Percentiles rank a stretch among this genome's conserved stretches.
Conservation (phyloP, 192 early-diverging fungal species). For the Backusella macrospora region DNA sequence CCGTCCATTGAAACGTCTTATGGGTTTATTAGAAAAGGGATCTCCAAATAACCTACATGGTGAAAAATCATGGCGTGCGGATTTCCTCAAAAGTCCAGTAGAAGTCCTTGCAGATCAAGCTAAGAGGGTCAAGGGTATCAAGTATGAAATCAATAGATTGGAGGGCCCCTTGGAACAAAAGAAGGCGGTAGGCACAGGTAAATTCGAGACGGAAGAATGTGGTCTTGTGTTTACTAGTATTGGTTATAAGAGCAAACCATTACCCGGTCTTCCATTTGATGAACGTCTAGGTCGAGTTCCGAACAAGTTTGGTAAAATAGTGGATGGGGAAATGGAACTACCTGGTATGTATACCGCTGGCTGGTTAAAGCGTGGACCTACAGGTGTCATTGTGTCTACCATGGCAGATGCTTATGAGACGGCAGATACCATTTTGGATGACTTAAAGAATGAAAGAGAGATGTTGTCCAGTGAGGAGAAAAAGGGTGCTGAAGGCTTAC, state of each 20-base stretch:
- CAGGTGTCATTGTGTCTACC: conserved; percentile 92
- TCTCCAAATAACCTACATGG: conserved; percentile 18
- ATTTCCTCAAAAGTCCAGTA: conserved; percentile 75
- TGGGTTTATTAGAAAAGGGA: conserved; percentile 78
- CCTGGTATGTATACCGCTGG: conserved; percentile 87
- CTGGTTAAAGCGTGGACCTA: conserved; percentile 95
- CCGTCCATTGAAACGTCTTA: conserved; percentile 80
- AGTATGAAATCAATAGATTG: conserved; percentile 69
- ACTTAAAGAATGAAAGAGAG: conserved; percentile 49
- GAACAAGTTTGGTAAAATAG: conserved; percentile 73
- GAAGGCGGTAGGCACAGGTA: conserved; percentile 62
- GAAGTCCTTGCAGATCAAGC: conserved; percentile 46
- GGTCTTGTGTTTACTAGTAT: conserved; percentile 81
- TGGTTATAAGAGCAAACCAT: conserved; percentile 79
- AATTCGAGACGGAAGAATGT: conserved; percentile 57
- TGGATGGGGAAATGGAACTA: conserved; percentile 24
- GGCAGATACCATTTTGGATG: conserved; percentile 71
- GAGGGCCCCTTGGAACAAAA: conserved; percentile 60
- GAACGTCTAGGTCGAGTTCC: conserved; percentile 63
- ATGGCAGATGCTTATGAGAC: conserved; percentile 95
- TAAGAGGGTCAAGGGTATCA: conserved; percentile 41
- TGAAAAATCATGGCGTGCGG: conserved; percentile 67
- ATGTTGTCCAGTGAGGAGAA: conserved; percentile 39
- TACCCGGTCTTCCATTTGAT: conserved; percentile 84
- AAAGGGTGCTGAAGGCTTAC: conserved; percentile 33